Evolutionary conservation across 805 yeast genomes (phyloP), one percentile per base, ranked within the genome.

Genomic region (Clavispora carvajalis): DNA sequence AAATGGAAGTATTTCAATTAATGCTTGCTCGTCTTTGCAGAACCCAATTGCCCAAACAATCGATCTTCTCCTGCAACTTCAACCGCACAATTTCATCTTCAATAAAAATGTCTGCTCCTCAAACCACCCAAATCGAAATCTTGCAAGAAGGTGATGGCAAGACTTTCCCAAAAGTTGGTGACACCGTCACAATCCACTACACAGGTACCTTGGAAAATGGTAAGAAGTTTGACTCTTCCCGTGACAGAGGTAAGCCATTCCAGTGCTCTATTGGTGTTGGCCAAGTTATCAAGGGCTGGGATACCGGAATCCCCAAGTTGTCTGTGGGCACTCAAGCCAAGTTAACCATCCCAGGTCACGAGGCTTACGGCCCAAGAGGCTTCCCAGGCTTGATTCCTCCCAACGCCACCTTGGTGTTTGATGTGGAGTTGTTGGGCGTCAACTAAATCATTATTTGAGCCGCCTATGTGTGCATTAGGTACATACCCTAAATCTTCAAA

Each of bases 321-420:
- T 84, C 95, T 39, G 77, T 89, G 38, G 98, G 98, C 57, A 88
- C 93, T 70, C 85, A 84, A 74, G 96, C 97, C 38, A 77, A 84
- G 62, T 74, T 91, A 60, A 88, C 95, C 56, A 88, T 91, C 57
- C 95, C 96, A 57, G 95, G 96, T 51, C 79, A 80, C 57, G 84
- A 86, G 71, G 98, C 95, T 53, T 91, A 91, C 69, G 97, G 97
- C 48, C 76, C 77, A 51, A 82, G 95, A 69, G 98, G 98, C 37
- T 88, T 85, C 81, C 97, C 97, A 54, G 96, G 96, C 54, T 73
- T 88, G 60, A 91, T 91, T 61, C 98, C 98, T 51, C 96, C 96
- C 54, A 88, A 87, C 66, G 95, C 97, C 50, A 90, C 96, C 53
- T 78, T 91, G 69, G 71, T 87, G 56, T 85, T 85, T 54, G 93